Evolutionary conservation across 108 stramenopile genomes (phyloP).

Genomic region (Skeletonema tropicum): DNA sequence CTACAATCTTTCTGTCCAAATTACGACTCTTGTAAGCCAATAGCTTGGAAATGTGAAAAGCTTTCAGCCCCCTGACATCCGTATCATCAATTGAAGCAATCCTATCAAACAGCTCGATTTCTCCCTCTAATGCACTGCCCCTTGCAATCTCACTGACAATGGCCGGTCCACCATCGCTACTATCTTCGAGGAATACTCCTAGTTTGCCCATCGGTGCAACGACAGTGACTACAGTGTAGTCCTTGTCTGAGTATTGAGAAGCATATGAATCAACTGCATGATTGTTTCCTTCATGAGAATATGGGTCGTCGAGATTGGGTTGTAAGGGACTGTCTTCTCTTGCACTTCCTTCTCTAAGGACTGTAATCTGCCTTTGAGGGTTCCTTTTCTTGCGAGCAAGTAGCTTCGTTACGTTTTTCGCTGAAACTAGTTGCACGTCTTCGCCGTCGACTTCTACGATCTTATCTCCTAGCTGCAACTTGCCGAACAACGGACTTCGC

Average conservation of each 20-base stretch:
- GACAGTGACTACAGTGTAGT: not conserved
- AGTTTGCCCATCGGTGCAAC: constrained; percentile 21
- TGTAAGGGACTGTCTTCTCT: not conserved
- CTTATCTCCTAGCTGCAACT: constrained; percentile 57
- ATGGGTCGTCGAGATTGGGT: not conserved
- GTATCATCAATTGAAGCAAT: constrained; percentile 65
- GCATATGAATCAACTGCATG: not conserved
- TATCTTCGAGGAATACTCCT: constrained; percentile 12
- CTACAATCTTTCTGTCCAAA: constrained; percentile 19
- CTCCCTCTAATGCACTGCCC: constrained; percentile 48
- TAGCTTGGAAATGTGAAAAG: constrained; percentile 39
- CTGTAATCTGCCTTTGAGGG: constrained; percentile 12
- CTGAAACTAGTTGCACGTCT: constrained; percentile 37
- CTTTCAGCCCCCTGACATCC: constrained; percentile 47
- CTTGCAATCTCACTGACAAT: constrained; percentile 20
- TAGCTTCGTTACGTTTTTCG: constrained; percentile 16
- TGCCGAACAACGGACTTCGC: constrained; percentile 49
- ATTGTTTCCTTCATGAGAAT: not conserved
- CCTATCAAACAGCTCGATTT: constrained; percentile 53
- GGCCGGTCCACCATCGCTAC: constrained; percentile 18
- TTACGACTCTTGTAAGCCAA: constrained; percentile 33
- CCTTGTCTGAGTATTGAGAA: not conserved
- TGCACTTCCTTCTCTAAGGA: constrained; percentile 5
- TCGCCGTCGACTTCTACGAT: constrained; percentile 74
- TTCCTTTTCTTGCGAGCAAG: constrained; percentile 15